Percentiles rank a stretch among this genome's conserved stretches.
phyloP scores from a whole-genome alignment of 495 filamentous ascomycete genomes.

The Daldinia grandis region DNA sequence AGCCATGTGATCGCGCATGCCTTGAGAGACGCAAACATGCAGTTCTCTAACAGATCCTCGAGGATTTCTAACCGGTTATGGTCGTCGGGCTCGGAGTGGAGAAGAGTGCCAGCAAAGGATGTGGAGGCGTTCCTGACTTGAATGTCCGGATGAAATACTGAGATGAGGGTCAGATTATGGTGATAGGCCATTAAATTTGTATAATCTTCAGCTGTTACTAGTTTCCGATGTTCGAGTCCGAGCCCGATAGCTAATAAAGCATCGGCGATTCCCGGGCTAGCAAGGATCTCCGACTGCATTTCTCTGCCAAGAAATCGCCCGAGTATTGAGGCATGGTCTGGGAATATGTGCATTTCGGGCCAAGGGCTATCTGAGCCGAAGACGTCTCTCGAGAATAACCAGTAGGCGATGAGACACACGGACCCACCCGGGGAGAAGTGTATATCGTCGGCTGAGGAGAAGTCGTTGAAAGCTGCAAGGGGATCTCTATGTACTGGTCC shows the following conservation, averaged over 20 bases:
- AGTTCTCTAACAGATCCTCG: slow-evolving; percentile 80
- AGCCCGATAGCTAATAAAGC: slow-evolving; percentile 60
- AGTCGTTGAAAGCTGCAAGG: slow-evolving; percentile 50
- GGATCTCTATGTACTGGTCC: slow-evolving; percentile 47
- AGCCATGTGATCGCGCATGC: slow-evolving; percentile 87
- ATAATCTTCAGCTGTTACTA: slow-evolving; percentile 36
- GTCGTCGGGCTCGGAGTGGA: slow-evolving; percentile 80
- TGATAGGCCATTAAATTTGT: slow-evolving; percentile 62
- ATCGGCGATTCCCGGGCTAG: slow-evolving; percentile 54
- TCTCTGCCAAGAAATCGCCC: slow-evolving; percentile 66
- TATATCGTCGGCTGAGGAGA: slow-evolving; percentile 67
- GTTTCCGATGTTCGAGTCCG: slow-evolving; percentile 54
- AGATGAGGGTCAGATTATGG: slow-evolving; percentile 69
- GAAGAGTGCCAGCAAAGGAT: slow-evolving; percentile 71
- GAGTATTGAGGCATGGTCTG: slow-evolving; percentile 67
- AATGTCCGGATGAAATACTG: slow-evolving; percentile 72
- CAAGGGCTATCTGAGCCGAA: slow-evolving; percentile 57
- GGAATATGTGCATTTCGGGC: slow-evolving; percentile 67
- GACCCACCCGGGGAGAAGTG: slow-evolving; percentile 76
- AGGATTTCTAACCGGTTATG: slow-evolving; percentile 77
- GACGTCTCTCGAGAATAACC: slow-evolving; percentile 61
- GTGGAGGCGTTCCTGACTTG: slow-evolving; percentile 77
- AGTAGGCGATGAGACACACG: slow-evolving; percentile 68
- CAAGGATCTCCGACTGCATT: slow-evolving; percentile 47
- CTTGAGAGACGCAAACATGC: slow-evolving; percentile 77